Evolutionary conservation across 169 alveolate species (phyloP).

Genomic region (Eimeria nieschulzi): DNA sequence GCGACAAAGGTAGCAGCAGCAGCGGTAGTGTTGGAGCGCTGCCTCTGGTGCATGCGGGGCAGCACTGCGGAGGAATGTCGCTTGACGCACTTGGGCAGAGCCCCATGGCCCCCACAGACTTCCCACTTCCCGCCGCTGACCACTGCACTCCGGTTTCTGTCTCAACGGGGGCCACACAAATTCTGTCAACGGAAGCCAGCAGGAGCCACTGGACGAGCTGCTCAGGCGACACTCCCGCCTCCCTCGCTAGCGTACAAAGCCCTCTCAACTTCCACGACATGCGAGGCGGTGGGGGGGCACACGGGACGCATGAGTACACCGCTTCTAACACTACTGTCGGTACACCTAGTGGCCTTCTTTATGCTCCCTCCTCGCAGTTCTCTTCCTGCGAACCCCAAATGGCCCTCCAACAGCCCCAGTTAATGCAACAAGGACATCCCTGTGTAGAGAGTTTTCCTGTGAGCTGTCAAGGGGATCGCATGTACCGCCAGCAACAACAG

Average conservation of each 20-base stretch:
- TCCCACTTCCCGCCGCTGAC: not conserved
- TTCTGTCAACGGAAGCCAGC: slow-evolving; percentile 23
- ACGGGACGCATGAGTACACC: not conserved
- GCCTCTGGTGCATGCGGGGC: not conserved
- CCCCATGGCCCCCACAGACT: slow-evolving; percentile 11
- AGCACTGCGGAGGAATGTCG: not conserved
- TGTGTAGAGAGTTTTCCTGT: not conserved
- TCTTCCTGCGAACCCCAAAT: slow-evolving; percentile 10
- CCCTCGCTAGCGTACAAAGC: slow-evolving; percentile 1
- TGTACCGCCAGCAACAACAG: not conserved
- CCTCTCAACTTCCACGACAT: slow-evolving; percentile 11
- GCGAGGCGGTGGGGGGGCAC: slow-evolving; percentile 10
- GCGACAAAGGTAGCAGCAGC: not conserved
- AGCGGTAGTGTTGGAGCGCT: not conserved
- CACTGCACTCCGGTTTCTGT: not conserved
- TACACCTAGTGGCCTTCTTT: not conserved
- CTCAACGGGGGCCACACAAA: not conserved
- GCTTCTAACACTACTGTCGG: not conserved
- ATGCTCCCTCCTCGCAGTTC: not conserved
- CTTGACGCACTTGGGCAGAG: not conserved
- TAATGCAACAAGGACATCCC: not conserved
- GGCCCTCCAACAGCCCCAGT: slow-evolving; percentile 37
- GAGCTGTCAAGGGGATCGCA: slow-evolving; percentile 3
- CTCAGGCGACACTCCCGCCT: slow-evolving; percentile 7
- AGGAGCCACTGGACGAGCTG: slow-evolving; percentile 12